phyloP scores from a whole-genome alignment of 2,329 filamentous ascomycete genomes.

The Paracamarosporium sp. region DNA sequence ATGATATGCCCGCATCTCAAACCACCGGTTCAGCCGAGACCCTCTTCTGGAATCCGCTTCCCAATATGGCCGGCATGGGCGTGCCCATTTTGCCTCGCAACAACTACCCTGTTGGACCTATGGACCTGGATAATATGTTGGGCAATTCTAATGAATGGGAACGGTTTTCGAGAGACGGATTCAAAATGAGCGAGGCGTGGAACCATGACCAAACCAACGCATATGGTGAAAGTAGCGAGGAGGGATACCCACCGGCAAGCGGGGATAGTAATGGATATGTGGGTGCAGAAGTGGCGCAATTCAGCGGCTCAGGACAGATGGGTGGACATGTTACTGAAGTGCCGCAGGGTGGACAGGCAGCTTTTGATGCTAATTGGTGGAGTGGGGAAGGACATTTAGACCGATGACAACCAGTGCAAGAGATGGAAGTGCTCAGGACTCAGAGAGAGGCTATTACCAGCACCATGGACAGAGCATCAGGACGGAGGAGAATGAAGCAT shows the following conservation, averaged over 20 bases:
- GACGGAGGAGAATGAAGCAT: too few species aligned
- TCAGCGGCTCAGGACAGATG: not conserved
- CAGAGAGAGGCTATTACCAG: too few species aligned
- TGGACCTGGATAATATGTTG: slow-evolving; percentile 45
- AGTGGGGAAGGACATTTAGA: not conserved
- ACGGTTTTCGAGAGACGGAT: slow-evolving; percentile 41
- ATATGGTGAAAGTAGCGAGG: slow-evolving; percentile 25
- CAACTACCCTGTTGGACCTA: slow-evolving; percentile 36
- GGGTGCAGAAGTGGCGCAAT: not conserved
- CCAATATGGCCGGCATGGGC: slow-evolving; percentile 35
- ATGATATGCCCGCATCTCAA: slow-evolving; percentile 14
- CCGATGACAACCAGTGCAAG: not conserved
- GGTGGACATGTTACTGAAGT: not conserved
- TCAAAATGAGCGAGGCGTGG: slow-evolving; percentile 38
- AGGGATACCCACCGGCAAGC: slow-evolving; percentile 17
- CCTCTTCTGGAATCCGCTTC: slow-evolving; percentile 49
- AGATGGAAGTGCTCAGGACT: not conserved
- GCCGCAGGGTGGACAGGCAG: not conserved
- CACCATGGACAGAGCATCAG: too few species aligned
- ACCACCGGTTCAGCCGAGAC: slow-evolving; percentile 24
- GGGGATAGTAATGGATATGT: slow-evolving; percentile 5
- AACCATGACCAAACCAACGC: slow-evolving; percentile 19
- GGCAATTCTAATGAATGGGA: slow-evolving; percentile 37
- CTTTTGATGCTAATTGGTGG: slow-evolving; percentile 11
- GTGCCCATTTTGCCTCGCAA: slow-evolving; percentile 44